Base-by-base conservation (phyloP, 169 alveolate genomes). In the Plasmodium gallinaceum region DNA sequence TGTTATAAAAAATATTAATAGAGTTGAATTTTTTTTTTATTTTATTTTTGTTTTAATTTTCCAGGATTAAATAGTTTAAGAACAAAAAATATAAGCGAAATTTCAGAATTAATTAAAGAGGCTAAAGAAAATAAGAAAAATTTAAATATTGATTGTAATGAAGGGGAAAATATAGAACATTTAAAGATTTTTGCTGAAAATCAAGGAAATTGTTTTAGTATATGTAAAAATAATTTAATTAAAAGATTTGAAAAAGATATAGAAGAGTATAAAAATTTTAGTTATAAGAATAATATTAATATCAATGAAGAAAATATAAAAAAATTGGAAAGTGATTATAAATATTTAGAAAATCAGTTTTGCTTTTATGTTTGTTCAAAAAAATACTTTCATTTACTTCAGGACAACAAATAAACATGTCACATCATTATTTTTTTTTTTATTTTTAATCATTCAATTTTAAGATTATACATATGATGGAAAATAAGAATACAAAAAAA, bases 231-330 rank as follows among this genome's bases (percentile, higher is more conserved):
- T 20, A 83, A 69, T 58, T 83, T 83, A 43, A 6, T 37, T 37
- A 45, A 83, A 18, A 48, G 85, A 69, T 57, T 83, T 68, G 85
- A 83, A 72, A 45, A 62, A 42, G 91, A 83, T 45, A 14, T 83
- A 22, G 7, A 16, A 2, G 52, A 57, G 46, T 83, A 83, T 72
- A 70, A 52, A 22, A 37, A 52, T 18, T 61, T 83, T 22, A 83
- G 64, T 73, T 26, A 62, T 32, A 54, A 83, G 24, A 66, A 83
- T 70, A 83, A 69, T 18, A 22, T 72, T 16, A 66, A 22, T 69
- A 54, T 83, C 51, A 37, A 83, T 73, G 91, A 69, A 61, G 24
- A 61, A 20, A 54, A 70, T 54, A 62, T 52, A 32, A 68, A 46
- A 54, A 69, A 83, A 18, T 83, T 83, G 42, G 74, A 83, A 54